These are phyloP conservation scores for Aureobasidium sp. DNA, from an alignment of 2,329 filamentous ascomycete genomes.

Conservation along the genomic window DNA sequence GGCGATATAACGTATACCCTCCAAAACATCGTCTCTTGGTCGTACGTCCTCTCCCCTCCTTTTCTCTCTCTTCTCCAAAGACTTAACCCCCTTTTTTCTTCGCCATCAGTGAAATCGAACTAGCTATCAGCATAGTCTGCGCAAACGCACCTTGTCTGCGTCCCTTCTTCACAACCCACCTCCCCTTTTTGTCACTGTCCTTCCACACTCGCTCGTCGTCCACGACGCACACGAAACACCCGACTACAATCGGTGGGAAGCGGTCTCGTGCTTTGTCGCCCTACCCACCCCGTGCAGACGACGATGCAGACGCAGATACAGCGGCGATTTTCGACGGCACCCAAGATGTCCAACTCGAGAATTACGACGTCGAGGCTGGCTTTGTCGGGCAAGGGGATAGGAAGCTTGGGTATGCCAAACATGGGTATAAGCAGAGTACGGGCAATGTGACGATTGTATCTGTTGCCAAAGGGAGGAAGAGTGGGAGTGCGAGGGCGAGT, in stretches of 20 bases:
- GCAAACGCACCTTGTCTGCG: slow-evolving; percentile 3
- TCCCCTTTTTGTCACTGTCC: neutral
- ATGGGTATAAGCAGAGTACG: neutral
- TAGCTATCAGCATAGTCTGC: slow-evolving; percentile 6
- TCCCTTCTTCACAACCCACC: slow-evolving; percentile 7
- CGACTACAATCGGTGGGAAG: slow-evolving; percentile 4
- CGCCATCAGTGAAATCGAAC: neutral
- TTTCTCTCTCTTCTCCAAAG: neutral
- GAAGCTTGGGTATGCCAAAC: neutral
- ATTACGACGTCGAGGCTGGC: neutral
- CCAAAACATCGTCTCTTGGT: slow-evolving; percentile 6
- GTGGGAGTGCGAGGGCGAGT: neutral
- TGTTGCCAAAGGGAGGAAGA: neutral
- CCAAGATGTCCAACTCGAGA: slow-evolving; percentile 3
- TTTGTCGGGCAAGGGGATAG: neutral
- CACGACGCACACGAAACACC: neutral
- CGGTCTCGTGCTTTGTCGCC: neutral
- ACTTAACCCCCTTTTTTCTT: neutral
- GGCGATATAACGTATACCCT: slow-evolving; percentile 3
- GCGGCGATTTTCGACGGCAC: slow-evolving; percentile 7
- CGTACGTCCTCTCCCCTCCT: neutral
- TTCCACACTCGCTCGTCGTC: neutral
- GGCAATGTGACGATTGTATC: neutral
- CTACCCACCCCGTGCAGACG: neutral
- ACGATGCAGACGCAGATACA: no score